Evolutionary conservation across 306 rosid genomes (phyloP), one percentile per base, ranked within the genome.

Genomic region (Vachellia pachyceras): DNA sequence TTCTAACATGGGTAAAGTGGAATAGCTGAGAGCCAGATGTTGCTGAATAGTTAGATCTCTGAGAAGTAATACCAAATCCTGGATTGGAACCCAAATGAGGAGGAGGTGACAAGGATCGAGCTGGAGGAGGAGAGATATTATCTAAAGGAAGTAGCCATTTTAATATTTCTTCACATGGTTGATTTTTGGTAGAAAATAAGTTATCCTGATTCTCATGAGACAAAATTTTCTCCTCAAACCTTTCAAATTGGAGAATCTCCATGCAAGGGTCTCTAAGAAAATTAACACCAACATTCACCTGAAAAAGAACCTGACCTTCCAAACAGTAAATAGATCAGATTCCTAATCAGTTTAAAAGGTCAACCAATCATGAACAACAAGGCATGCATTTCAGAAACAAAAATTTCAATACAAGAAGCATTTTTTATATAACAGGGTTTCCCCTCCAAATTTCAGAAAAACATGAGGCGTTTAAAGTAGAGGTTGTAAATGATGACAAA

Each of bases 281-380:
- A 77, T 84, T 92, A 63, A 89, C 91, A 72, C 92, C 89, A 84
- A 95, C 94, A 85, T 90, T 91, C 77, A 90, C 94, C 83, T 87
- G 94, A 89, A 95, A 91, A 89, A 88, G 89, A 87, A 95, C 97
- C 99, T 95, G 97, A 94, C 90, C 97, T 95, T 95, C 89, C 97
- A 88, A 73, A 82, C 83, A 91, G 83, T 84, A 87, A 90, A 83
- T 57, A 55, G 61, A 89, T 90, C 85, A 90, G 91, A 85, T 81
- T 82, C 86, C 83, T 72, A 66, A 75, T 86, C 81, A 81, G 77
- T 60, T 79, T 39, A 29, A 73, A 49, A 50, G 40, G 64, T 80
- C 37, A 77, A 54, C 63, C 79, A 54, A 63, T 61, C 82, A 85
- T 69, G 23, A 75, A 60, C 63, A 36, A 9, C 46, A 86, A 75